Percentiles rank a stretch among this genome's conserved stretches.
Conservation (phyloP, 2,329 filamentous ascomycete genomes). For the Macrophomina phaseolina region DNA sequence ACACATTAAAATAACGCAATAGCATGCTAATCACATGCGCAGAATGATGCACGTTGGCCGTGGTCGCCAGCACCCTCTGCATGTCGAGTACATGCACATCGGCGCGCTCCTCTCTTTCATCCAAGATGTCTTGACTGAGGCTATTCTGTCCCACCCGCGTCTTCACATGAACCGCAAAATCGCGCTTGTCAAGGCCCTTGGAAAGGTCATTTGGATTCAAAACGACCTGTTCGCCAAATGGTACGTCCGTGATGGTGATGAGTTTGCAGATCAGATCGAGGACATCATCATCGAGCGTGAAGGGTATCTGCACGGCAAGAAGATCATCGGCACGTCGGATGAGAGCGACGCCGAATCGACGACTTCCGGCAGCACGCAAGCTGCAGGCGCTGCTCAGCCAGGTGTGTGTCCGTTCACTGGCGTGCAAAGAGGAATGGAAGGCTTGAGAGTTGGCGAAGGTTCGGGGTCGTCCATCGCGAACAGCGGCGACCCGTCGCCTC, state of each 20-base stretch:
- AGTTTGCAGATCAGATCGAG: constrained; percentile 56
- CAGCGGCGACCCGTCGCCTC: neutral
- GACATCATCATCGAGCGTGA: constrained; percentile 44
- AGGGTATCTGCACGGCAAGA: constrained; percentile 45
- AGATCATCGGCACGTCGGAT: constrained; percentile 38
- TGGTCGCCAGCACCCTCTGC: constrained; percentile 72
- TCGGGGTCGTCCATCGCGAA: neutral
- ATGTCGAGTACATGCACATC: constrained; percentile 82
- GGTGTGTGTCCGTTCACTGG: constrained; percentile 29
- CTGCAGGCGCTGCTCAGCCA: neutral
- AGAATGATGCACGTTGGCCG: constrained; percentile 83
- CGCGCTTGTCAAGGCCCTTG: constrained; percentile 74
- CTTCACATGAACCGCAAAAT: constrained; percentile 72
- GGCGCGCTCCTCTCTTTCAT: constrained; percentile 75
- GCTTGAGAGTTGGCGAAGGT: neutral
- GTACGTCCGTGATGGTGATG: constrained; percentile 73
- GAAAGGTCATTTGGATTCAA: constrained; percentile 86
- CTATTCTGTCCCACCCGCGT: constrained; percentile 73
- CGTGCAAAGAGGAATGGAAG: constrained; percentile 19
- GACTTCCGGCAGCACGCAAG: constrained; percentile 22
- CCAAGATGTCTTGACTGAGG: constrained; percentile 77
- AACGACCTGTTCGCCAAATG: constrained; percentile 87
- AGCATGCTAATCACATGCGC: constrained; percentile 7
- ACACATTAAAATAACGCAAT: neutral
- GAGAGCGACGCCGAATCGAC: constrained; percentile 31